Conservation (phyloP, 108 stramenopile genomes). For the Skeletonema grethae region DNA sequence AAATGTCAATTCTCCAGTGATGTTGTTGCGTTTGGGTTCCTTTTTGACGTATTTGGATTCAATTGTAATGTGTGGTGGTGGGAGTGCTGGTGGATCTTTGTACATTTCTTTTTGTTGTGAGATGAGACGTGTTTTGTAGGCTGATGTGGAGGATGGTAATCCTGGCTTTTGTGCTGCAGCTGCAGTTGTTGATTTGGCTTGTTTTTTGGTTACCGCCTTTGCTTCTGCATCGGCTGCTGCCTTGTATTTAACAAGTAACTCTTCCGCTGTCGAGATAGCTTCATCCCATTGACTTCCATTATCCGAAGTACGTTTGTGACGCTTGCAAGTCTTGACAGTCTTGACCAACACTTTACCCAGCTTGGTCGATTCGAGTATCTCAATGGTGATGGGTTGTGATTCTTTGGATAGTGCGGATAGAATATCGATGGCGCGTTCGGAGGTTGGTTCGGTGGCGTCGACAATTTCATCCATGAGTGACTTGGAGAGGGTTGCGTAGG, state of each 20-base stretch:
- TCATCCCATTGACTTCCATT: constrained; percentile 39
- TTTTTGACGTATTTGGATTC: constrained; percentile 33
- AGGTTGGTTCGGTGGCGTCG: constrained; percentile 4
- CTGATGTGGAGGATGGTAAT: constrained; percentile 50
- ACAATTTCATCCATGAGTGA: constrained; percentile 16
- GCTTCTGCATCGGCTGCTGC: constrained; percentile 31
- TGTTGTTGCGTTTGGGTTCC: constrained; percentile 54
- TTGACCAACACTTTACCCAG: constrained; percentile 58
- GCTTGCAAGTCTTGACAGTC: constrained; percentile 53
- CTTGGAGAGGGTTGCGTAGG: background rate
- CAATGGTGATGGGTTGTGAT: constrained; percentile 28
- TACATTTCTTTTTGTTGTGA: constrained; percentile 79
- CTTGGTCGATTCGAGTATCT: constrained; percentile 49
- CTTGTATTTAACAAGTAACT: constrained; percentile 52
- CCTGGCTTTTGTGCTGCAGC: constrained; percentile 25
- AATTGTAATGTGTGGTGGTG: constrained; percentile 56
- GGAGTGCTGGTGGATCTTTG: constrained; percentile 82
- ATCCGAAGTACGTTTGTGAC: constrained; percentile 53
- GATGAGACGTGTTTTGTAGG: constrained; percentile 56
- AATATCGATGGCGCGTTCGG: background rate
- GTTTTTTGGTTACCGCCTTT: constrained; percentile 9
- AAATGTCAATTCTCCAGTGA: constrained; percentile 69
- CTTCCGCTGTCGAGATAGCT: constrained; percentile 21
- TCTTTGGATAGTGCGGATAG: background rate
- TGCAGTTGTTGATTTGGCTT: background rate